These are phyloP conservation scores for Tardiomyces depauwii DNA, from an alignment of 1,139 yeast species.

Conservation along the genomic window DNA sequence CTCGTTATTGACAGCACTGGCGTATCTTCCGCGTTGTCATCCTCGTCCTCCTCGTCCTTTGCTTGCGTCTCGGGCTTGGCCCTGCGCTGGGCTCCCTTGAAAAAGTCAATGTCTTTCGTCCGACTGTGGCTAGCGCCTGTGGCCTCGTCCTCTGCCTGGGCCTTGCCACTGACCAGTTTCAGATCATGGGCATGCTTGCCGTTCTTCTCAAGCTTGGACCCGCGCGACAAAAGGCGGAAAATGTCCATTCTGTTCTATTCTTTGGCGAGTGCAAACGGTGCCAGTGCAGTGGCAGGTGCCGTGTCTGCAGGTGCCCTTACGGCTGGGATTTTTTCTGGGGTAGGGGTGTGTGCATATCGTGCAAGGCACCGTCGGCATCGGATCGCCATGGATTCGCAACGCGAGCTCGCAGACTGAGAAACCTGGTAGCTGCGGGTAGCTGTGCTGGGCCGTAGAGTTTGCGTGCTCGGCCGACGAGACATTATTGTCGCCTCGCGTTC, in stretches of 20 bases:
- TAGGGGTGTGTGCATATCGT: no score
- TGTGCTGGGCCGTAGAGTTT: no score
- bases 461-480: no score
- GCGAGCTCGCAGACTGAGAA: no score
- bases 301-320: no score
- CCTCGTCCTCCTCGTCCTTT: conserved; percentile 38
- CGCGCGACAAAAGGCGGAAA: conserved; percentile 72
- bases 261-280: no score
- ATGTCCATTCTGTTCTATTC: conserved; percentile 57
- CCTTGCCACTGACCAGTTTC: conserved; percentile 10
- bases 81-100: conserved; percentile 16
- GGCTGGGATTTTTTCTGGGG: no score
- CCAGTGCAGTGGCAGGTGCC: no score
- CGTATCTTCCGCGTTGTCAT: conserved; percentile 26
- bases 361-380: no score
- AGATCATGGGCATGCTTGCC: conserved; percentile 24
- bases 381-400: no score
- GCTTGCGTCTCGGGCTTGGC: conserved; percentile 26
- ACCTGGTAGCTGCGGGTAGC: no score
- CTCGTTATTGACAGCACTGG: conserved; percentile 39
- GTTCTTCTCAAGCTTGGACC: conserved; percentile 60
- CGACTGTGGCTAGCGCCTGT: conserved; percentile 6
- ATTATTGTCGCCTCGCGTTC: no score
- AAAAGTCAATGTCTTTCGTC: conserved; percentile 5
- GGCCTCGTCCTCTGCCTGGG: conserved; percentile 4